Percentiles rank a stretch among this genome's conserved stretches.
phyloP scores from a whole-genome alignment of 768 basidiomycete genomes.

The Tephrocybe sp. region DNA sequence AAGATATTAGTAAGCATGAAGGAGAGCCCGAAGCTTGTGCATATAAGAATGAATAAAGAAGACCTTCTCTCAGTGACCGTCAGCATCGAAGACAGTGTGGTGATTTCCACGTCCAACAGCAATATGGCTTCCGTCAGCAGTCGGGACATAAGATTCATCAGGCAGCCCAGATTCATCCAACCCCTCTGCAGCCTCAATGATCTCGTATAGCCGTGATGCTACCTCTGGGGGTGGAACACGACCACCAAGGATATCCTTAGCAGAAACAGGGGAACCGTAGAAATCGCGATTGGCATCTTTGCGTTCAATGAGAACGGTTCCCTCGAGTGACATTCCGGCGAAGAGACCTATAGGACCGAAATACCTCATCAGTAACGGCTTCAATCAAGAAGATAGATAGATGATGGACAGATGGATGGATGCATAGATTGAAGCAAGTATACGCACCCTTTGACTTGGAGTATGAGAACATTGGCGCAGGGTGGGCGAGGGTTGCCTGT shows the following conservation, averaged over 20 bases:
- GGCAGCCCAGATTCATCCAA: slow-evolving; percentile 84
- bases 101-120: slow-evolving; percentile 41
- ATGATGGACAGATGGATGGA: not conserved
- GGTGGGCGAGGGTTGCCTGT: slow-evolving; percentile 84
- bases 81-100: slow-evolving; percentile 78
- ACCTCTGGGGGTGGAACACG: slow-evolving; percentile 97
- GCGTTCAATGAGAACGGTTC: slow-evolving; percentile 90
- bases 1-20: slow-evolving; percentile 1
- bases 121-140: slow-evolving; percentile 57
- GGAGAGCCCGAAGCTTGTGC: not conserved
- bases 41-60: not conserved
- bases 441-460: slow-evolving; percentile 87
- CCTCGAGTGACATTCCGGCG: slow-evolving; percentile 92
- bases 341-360: slow-evolving; percentile 65
- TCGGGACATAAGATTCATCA: slow-evolving; percentile 75
- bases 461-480: slow-evolving; percentile 96
- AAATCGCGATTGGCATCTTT: slow-evolving; percentile 97
- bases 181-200: slow-evolving; percentile 95
- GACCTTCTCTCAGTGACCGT: slow-evolving; percentile 35
- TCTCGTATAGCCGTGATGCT: slow-evolving; percentile 87
- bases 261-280: slow-evolving; percentile 88
- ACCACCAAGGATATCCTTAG: slow-evolving; percentile 87
- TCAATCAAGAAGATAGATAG: not conserved
- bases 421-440: not conserved
- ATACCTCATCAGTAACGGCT: slow-evolving; percentile 1